These are phyloP conservation scores for Solanum hybrid DNA, from an alignment of 305 asterid species.

Conservation along the genomic window DNA sequence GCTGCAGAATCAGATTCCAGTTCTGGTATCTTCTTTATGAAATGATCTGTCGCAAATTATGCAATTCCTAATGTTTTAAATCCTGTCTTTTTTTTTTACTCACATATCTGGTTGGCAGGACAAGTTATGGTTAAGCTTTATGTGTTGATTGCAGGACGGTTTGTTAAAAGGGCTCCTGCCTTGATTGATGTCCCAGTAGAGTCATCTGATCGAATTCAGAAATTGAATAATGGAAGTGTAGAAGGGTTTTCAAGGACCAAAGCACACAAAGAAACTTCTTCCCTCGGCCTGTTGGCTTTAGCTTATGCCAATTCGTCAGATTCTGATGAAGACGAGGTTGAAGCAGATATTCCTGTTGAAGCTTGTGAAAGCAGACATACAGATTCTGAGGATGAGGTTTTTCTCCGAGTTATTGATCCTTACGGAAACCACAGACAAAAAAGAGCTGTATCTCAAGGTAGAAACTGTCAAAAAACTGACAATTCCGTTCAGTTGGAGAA, in stretches of 20 bases:
- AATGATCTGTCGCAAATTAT: background rate
- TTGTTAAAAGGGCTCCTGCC: conserved; percentile 29
- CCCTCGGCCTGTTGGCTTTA: conserved; percentile 86
- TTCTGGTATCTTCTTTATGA: conserved; percentile 38
- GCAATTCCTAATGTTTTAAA: background rate
- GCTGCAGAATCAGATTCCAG: conserved; percentile 18
- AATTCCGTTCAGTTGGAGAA: conserved; percentile 24
- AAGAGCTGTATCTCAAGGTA: conserved; percentile 12
- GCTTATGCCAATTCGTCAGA: conserved; percentile 78
- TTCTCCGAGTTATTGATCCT: conserved; percentile 20
- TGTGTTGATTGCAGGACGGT: conserved; percentile 32
- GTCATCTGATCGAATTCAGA: conserved; percentile 28
- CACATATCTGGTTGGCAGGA: background rate
- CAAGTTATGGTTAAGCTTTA: conserved; percentile 2
- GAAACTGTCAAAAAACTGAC: conserved; percentile 22
- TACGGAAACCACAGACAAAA: conserved; percentile 16
- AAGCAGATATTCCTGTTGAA: conserved; percentile 28
- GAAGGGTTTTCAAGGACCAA: conserved; percentile 28
- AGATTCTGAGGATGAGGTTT: conserved; percentile 20
- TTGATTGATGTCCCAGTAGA: conserved; percentile 25
- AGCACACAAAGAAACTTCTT: conserved; percentile 40
- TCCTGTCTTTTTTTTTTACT: background rate
- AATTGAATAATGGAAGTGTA: conserved; percentile 23
- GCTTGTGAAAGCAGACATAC: conserved; percentile 21
- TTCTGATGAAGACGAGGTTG: conserved; percentile 58